Percentiles rank a stretch among this genome's conserved stretches.
Evolutionary conservation across 75 land plant species (phyloP).

Genomic region (Pinus taeda): DNA sequence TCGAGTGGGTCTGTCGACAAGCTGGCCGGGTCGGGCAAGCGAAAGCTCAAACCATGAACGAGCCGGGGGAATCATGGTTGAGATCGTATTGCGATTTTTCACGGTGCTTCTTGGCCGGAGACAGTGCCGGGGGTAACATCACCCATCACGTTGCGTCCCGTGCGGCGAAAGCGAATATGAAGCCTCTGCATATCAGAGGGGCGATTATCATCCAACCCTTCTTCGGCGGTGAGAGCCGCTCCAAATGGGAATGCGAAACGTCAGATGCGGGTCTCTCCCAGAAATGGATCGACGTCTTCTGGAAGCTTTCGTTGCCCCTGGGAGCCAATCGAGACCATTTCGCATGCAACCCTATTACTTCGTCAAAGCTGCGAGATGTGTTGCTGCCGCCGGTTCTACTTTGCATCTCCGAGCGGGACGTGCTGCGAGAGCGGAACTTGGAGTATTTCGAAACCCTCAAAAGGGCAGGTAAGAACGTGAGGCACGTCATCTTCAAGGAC

Average conservation of each 20-base stretch:
- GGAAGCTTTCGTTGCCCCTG: slow-evolving; percentile 48
- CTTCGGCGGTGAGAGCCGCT: slow-evolving; percentile 57
- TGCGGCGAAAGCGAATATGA: slow-evolving; percentile 10
- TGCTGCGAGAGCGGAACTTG: slow-evolving; percentile 42
- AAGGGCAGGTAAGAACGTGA: slow-evolving; percentile 25
- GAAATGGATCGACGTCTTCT: slow-evolving; percentile 36
- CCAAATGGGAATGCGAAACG: slow-evolving; percentile 27
- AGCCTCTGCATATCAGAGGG: slow-evolving; percentile 32
- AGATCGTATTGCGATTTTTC: slow-evolving; percentile 20
- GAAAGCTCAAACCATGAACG: background rate
- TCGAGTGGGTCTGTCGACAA: slow-evolving; percentile 33
- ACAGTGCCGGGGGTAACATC: slow-evolving; percentile 79
- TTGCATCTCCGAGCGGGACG: slow-evolving; percentile 40
- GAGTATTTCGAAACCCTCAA: slow-evolving; percentile 33
- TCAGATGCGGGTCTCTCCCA: slow-evolving; percentile 23
- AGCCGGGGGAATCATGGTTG: slow-evolving; percentile 19
- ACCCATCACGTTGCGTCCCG: slow-evolving; percentile 35
- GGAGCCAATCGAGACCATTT: slow-evolving; percentile 44
- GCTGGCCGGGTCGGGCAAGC: background rate
- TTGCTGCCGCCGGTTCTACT: slow-evolving; percentile 33
- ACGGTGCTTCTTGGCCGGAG: slow-evolving; percentile 56
- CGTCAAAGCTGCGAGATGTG: slow-evolving; percentile 2
- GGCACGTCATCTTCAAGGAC: slow-evolving; percentile 24
- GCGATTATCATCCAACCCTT: slow-evolving; percentile 52
- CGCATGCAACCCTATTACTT: slow-evolving; percentile 36